A percentile compares a stretch with the other conserved stretches of the same genome.
Conservation (phyloP, 2,329 filamentous ascomycete species). For the Pseudohalonectria lignicola region DNA sequence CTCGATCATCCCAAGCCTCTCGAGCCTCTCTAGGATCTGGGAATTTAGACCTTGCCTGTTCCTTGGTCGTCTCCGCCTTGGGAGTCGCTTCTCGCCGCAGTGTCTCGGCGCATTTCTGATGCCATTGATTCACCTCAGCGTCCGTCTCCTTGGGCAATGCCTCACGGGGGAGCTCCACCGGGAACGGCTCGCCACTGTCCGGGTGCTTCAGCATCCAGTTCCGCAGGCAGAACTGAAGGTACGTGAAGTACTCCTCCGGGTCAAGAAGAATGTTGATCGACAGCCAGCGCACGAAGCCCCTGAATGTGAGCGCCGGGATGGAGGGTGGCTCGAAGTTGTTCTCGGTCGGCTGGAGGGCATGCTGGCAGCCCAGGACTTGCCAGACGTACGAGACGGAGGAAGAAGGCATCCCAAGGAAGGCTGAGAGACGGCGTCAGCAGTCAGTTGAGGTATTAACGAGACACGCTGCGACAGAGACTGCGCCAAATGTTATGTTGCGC, state of each 20-base stretch:
- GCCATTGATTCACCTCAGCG: constrained; percentile 74
- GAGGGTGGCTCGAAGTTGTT: constrained; percentile 64
- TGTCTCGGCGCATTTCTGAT: constrained; percentile 62
- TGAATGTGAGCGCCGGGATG: constrained; percentile 70
- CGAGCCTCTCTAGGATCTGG: too few relatives aligned
- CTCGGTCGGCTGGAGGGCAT: constrained; percentile 67
- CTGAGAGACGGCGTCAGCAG: constrained; percentile 21
- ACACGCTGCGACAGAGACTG: background rate
- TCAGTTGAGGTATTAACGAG: background rate
- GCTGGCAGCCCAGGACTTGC: constrained; percentile 81
- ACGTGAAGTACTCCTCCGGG: constrained; percentile 78
- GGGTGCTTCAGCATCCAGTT: constrained; percentile 69
- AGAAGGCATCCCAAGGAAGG: constrained; percentile 64
- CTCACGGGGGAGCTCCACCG: constrained; percentile 42
- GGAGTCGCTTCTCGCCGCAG: constrained; percentile 50
- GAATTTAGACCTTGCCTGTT: constrained; percentile 4
- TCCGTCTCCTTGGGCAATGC: constrained; percentile 66
- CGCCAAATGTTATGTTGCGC: too few relatives aligned
- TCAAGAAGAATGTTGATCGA: constrained; percentile 80
- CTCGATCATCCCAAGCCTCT: too few relatives aligned
- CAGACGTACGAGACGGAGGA: constrained; percentile 83
- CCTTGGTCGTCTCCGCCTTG: constrained; percentile 21
- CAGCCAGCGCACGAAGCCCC: constrained; percentile 89
- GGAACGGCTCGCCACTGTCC: constrained; percentile 59
- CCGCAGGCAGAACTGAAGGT: constrained; percentile 69